Evolutionary conservation across 1,139 yeast species (phyloP), one percentile per base, ranked within the genome.

Genomic region (Pichia sp.): DNA sequence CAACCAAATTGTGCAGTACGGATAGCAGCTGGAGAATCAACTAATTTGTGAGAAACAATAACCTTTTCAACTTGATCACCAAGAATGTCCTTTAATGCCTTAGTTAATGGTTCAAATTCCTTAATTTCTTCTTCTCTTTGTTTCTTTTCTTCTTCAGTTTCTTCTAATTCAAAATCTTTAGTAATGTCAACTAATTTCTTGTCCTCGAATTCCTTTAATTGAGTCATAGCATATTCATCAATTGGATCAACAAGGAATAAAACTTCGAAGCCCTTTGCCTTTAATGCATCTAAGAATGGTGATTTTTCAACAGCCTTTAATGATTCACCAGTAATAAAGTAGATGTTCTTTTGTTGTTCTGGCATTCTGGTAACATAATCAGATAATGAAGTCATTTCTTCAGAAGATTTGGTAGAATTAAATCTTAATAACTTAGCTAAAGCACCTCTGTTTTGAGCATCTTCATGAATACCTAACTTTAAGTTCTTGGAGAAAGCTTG

Each of bases 1-100:
- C 99, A 92, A 71, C 99, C 98, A 72, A 92, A 92, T 79, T 92
- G 98, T 64, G 97, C 97, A 62, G 98, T 92, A 82, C 97, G 89
- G 70, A 92, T 90, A 63, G 98, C 98, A 71, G 98, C 98, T 72
- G 99, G 99, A 51, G 98, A 94, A 67, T 90, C 97, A 64, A 89
- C 89, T 68, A 94, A 83, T 77, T 88, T 89, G 79, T 90, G 94
- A 59, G 98, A 90, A 60, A 94, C 96, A 68, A 90, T 90, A 74
- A 94, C 98, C 80, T 94, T 94, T 80, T 94, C 99, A 66, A 92
- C 98, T 76, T 88, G 90, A 66, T 92, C 98, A 69, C 98, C 98
- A 66, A 92, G 82, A 68, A 94, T 78, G 68, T 90, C 97, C 82
- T 92, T 94, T 73, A 94, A 80, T 61, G 96, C 92, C 73, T 84